These are phyloP conservation scores for Talaromyces sp. DNA, from an alignment of 2,329 filamentous ascomycete species.

Conservation along the genomic window DNA sequence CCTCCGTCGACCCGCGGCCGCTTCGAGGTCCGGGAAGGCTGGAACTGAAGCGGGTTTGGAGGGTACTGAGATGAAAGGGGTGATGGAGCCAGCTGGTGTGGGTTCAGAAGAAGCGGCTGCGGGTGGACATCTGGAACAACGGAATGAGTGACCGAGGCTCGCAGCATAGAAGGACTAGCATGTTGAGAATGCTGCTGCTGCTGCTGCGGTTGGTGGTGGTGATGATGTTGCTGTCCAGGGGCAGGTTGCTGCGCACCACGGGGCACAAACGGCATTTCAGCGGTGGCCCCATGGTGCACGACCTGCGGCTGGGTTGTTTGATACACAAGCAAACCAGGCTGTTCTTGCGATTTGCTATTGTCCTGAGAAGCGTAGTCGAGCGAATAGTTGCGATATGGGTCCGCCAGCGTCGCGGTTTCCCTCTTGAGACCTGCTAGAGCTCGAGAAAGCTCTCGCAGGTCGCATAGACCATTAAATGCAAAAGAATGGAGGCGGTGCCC, in stretches of 20 bases:
- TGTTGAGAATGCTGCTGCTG: slow-evolving; percentile 31
- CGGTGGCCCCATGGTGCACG: slow-evolving; percentile 28
- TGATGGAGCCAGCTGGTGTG: slow-evolving; percentile 29
- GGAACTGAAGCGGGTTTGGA: slow-evolving; percentile 26
- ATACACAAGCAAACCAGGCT: slow-evolving; percentile 60
- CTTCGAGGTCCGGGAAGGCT: slow-evolving; percentile 28
- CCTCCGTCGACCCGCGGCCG: slow-evolving; percentile 28
- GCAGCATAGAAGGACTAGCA: slow-evolving; percentile 33
- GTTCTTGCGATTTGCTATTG: slow-evolving; percentile 59
- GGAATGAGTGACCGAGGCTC: slow-evolving; percentile 24
- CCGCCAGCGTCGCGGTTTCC: slow-evolving; percentile 65
- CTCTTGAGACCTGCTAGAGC: slow-evolving; percentile 71
- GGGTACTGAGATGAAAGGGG: slow-evolving; percentile 32
- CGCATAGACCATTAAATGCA: slow-evolving; percentile 16
- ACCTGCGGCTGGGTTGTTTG: slow-evolving; percentile 42
- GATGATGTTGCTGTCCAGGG: slow-evolving; percentile 36
- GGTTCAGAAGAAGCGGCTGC: slow-evolving; percentile 25
- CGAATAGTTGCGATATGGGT: slow-evolving; percentile 72
- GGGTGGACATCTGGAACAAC: slow-evolving; percentile 27
- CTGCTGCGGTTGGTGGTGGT: slow-evolving; percentile 24
- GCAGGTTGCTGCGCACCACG: slow-evolving; percentile 26
- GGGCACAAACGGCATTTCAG: slow-evolving; percentile 27
- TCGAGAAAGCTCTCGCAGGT: slow-evolving; percentile 60
- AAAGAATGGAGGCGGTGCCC: neutral
- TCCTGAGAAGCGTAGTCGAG: slow-evolving; percentile 67